Base-by-base conservation (phyloP, 2,329 filamentous ascomycete genomes). In the Myotisia sp. region DNA sequence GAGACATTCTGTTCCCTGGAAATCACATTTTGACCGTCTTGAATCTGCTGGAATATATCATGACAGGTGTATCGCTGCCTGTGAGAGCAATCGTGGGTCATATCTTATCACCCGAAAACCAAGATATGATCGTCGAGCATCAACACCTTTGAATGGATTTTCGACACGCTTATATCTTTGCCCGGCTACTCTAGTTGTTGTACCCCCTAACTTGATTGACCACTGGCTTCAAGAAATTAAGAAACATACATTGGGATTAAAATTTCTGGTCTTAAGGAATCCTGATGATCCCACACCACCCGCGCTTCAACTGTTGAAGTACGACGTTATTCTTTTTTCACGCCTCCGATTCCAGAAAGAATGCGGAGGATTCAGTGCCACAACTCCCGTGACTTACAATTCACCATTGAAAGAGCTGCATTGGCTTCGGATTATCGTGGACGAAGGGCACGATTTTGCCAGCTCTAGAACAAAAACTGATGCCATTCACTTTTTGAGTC, bases 351-450 rank as follows among this genome's bases (percentile, higher is more conserved):
- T 93, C 43, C 81, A 90, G 42, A 64, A 62, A 39, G 76, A 80
- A 53, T 76, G 64, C 42, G 56, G 31, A 8, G 16, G 7, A 2
- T 26, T 29, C 12, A 27, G 53, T n/a, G 65, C 62, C 37, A 47
- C 63, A 3, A 50, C 47, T 5, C 44, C 50, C 2, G 52, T 60
- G 4, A 54, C 54, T 42, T 69, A 74, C 20, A 52, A 67, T 6
- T 80, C 74, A 1, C 71, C 79, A 0, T 56, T 94, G 12, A 73
- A 74, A 24, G 57, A 71, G 5, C 56, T 94, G 3, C 84, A 83
- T 45, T 93, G 87, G 68, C 77, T 93, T 47, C 70, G 87, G 1
- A 76, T 92, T 29, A 86, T 95, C 29, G 79, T 92, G 12, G 87
- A 95, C 43, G 87, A 94, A 63, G 87, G 87, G 0, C 85, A 94